A percentile compares a stretch with the other conserved stretches of the same genome.
These are phyloP conservation scores for Thuja plicata DNA, from an alignment of 83 land plant species.

Conservation along the genomic window DNA sequence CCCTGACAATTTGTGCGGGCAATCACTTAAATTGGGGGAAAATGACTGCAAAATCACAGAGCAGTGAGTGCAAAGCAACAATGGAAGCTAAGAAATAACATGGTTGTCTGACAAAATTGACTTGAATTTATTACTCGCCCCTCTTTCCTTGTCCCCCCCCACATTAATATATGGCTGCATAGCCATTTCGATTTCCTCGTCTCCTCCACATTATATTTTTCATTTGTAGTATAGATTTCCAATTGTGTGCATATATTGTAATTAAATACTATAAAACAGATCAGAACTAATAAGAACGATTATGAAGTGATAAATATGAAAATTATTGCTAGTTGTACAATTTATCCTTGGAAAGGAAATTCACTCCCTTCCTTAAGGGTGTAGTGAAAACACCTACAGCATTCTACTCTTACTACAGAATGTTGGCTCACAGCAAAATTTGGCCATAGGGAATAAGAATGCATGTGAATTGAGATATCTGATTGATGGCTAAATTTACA, in stretches of 20 bases:
- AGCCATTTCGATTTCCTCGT: too few relatives aligned
- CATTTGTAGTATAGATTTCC: not conserved
- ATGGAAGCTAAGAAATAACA: too few relatives aligned
- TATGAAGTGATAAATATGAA: not conserved
- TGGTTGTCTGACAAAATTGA: too few relatives aligned
- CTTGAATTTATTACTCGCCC: not conserved
- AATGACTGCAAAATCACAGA: too few relatives aligned
- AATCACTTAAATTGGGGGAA: too few relatives aligned
- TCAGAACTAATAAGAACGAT: not conserved
- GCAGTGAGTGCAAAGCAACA: too few relatives aligned
- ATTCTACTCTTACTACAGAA: not conserved
- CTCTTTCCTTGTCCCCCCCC: not conserved
- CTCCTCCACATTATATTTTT: too few relatives aligned
- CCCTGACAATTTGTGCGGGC: too few relatives aligned
- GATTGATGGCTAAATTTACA: not conserved
- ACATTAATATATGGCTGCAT: too few relatives aligned
- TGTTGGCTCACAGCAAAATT: not conserved
- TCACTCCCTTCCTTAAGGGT: not conserved
- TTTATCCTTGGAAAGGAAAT: conserved; percentile 9
- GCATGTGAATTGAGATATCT: not conserved
- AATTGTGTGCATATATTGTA: not conserved
- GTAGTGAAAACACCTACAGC: not conserved
- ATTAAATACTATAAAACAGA: not conserved
- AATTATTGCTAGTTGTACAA: conserved; percentile 8
- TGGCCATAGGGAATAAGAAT: conserved; percentile 4